Evolutionary conservation across 495 filamentous ascomycete species (phyloP).

Genomic region (Pyronema omphalodes): DNA sequence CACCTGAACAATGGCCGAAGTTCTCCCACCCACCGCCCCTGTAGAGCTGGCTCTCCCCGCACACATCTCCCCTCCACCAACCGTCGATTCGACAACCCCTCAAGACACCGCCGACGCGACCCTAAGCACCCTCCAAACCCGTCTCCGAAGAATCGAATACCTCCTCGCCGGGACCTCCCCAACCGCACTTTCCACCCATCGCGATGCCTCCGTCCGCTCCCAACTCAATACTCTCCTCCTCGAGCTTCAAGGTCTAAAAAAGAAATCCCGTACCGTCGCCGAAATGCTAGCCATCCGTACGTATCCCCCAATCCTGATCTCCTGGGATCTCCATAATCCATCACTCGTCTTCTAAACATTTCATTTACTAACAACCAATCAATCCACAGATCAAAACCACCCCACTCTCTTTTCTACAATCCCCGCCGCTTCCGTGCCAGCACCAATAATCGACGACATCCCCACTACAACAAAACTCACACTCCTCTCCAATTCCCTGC

Average conservation of each 20-base stretch:
- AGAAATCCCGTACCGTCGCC: background rate
- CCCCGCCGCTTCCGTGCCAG: background rate
- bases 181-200: conserved; percentile 4
- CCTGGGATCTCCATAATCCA: too few relatives aligned
- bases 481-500: conserved; percentile 48
- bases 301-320: background rate
- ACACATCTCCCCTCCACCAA: background rate
- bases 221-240: conserved; percentile 11
- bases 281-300: background rate
- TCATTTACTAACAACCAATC: too few relatives aligned
- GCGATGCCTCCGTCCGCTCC: conserved; percentile 10
- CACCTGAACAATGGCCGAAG: too few relatives aligned
- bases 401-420: background rate
- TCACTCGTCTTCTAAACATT: background rate
- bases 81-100: background rate
- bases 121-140: conserved; percentile 15
- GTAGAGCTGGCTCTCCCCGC: background rate
- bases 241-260: conserved; percentile 3
- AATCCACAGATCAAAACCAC: background rate
- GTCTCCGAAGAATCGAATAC: conserved; percentile 17
- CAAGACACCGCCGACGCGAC: conserved; percentile 10
- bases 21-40: too few relatives aligned
- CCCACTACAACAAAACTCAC: conserved; percentile 39
- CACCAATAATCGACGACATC: too few relatives aligned
- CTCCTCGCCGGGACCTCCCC: conserved; percentile 13